Evolutionary conservation across 768 basidiomycete genomes (phyloP).

Genomic region (Phylloporus rhodoxanthus): DNA sequence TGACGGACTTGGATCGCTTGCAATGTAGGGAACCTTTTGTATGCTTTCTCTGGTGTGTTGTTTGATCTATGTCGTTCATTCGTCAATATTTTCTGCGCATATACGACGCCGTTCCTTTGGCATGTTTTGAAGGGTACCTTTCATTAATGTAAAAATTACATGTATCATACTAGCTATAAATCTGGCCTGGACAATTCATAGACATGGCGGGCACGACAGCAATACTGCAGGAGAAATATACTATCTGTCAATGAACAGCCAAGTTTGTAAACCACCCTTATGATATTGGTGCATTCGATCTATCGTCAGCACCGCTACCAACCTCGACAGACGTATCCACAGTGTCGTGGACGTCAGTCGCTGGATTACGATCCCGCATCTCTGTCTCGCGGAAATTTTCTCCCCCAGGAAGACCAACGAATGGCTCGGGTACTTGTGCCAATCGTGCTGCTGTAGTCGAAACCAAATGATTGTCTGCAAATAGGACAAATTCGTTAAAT

Average conservation of each 20-base stretch:
- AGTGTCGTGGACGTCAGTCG: background rate
- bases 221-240: background rate
- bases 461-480: slow-evolving; percentile 39
- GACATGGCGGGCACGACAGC: background rate
- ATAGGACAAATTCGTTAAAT: slow-evolving; percentile 4
- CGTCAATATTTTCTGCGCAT: slow-evolving; percentile 11
- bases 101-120: slow-evolving; percentile 12
- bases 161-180: slow-evolving; percentile 20
- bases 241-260: background rate
- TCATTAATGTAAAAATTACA: slow-evolving; percentile 28
- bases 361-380: background rate
- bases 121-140: slow-evolving; percentile 14
- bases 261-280: background rate
- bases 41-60: slow-evolving; percentile 7
- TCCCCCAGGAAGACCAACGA: background rate
- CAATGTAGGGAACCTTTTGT: slow-evolving; percentile 13
- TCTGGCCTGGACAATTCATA: background rate
- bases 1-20: slow-evolving; percentile 20
- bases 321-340: background rate
- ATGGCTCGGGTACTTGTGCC: slow-evolving; percentile 1
- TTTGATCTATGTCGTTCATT: slow-evolving; percentile 16
- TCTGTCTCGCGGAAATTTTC: slow-evolving; percentile 1
- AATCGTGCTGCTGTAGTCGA: slow-evolving; percentile 1
- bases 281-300: background rate
- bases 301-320: background rate